Evolutionary conservation across 192 early-diverging fungal genomes (phyloP).

Genomic region (Phycomyces blakesleeanus): DNA sequence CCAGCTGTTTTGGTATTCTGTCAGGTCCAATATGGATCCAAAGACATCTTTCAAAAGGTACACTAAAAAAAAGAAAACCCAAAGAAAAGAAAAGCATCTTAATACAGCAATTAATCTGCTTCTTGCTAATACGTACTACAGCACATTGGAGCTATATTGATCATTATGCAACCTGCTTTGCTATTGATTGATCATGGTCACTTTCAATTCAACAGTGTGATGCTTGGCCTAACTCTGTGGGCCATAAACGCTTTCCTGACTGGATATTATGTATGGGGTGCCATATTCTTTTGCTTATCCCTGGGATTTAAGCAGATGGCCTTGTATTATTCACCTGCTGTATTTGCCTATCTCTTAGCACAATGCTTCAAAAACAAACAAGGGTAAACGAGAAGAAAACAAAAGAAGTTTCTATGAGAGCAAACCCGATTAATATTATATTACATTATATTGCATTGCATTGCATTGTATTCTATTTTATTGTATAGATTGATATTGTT

Average conservation of each 20-base stretch:
- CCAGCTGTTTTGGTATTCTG: constrained; percentile 71
- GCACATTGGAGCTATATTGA: constrained; percentile 44
- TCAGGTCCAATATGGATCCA: constrained; percentile 38
- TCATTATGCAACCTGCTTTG: constrained; percentile 80
- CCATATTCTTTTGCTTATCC: constrained; percentile 77
- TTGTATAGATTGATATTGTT: constrained; percentile 53
- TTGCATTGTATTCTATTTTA: no score
- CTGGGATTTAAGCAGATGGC: constrained; percentile 97
- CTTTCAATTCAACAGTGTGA: constrained; percentile 95
- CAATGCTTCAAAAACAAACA: constrained; percentile 49
- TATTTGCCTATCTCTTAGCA: constrained; percentile 88
- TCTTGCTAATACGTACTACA: constrained; percentile 3
- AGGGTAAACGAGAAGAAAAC: no score
- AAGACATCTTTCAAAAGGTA: constrained; percentile 31
- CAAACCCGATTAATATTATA: no score
- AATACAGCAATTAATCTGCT: neutral
- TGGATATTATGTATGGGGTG: constrained; percentile 64
- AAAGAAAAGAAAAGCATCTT: neutral
- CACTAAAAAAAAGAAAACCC: neutral
- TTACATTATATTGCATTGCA: no score
- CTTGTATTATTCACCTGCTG: constrained; percentile 85
- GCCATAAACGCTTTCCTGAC: constrained; percentile 62
- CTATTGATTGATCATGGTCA: constrained; percentile 96
- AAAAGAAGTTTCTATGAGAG: no score
- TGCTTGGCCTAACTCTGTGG: constrained; percentile 91